Conservation (phyloP, 129 eudicot genomes). For the Flaveria trinervia region DNA sequence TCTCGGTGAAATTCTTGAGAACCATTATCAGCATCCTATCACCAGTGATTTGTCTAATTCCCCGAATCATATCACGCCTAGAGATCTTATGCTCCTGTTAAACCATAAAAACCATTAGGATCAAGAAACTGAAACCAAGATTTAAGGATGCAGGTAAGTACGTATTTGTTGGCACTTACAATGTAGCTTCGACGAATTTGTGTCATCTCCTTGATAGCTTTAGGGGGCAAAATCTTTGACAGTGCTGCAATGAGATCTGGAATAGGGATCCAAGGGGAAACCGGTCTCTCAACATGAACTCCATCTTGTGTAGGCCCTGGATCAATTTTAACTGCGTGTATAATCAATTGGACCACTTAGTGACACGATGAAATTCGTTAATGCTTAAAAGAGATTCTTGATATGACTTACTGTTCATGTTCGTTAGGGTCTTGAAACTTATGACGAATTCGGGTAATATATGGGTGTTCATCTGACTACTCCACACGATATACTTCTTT, state of each 20-base stretch:
- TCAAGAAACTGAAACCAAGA: not conserved
- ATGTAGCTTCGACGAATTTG: conserved; percentile 47
- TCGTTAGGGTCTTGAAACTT: conserved; percentile 47
- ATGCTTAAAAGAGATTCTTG: not conserved
- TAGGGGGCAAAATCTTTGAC: conserved; percentile 57
- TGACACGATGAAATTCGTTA: not conserved
- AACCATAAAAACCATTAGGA: not conserved
- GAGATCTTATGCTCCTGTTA: conserved; percentile 58
- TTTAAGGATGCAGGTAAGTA: not conserved
- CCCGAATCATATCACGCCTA: conserved; percentile 48
- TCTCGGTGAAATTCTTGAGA: conserved; percentile 43
- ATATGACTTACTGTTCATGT: conserved; percentile 34
- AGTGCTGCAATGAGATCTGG: conserved; percentile 56
- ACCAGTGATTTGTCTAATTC: conserved; percentile 49
- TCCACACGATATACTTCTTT: conserved; percentile 61
- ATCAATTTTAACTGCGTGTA: not conserved
- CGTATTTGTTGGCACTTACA: conserved; percentile 35
- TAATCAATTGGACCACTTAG: not conserved
- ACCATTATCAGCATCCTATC: conserved; percentile 51
- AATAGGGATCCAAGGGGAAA: conserved; percentile 81
- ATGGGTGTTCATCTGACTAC: conserved; percentile 60
- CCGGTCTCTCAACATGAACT: conserved; percentile 38
- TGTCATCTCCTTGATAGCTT: conserved; percentile 42
- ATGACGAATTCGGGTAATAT: conserved; percentile 66
- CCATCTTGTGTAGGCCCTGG: conserved; percentile 31